These are phyloP conservation scores for Terana coerulea DNA, from an alignment of 768 basidiomycete genomes.

Conservation along the genomic window DNA sequence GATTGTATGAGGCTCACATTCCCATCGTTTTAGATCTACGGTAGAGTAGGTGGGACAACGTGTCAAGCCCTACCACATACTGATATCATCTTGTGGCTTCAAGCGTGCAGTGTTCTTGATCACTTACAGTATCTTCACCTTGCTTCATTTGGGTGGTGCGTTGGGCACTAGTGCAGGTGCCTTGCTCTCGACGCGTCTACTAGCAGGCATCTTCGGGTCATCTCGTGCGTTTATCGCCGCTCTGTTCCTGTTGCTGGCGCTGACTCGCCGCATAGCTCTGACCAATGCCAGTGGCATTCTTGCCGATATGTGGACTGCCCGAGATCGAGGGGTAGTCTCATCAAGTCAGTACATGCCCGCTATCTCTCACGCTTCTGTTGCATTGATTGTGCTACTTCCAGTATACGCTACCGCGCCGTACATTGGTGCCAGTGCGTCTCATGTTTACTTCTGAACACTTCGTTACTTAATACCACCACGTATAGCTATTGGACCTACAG, in stretches of 20 bases:
- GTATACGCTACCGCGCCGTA: conserved; percentile 60
- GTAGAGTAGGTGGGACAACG: conserved; percentile 47
- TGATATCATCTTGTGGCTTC: not conserved
- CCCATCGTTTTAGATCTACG: conserved; percentile 23
- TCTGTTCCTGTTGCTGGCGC: conserved; percentile 18
- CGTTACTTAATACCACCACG: not conserved
- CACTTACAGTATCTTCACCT: conserved; percentile 45
- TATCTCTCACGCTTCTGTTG: not conserved
- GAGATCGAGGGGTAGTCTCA: conserved; percentile 58
- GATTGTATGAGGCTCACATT: conserved; percentile 5
- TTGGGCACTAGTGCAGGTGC: conserved; percentile 45
- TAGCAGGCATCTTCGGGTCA: conserved; percentile 57
- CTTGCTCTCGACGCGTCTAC: conserved; percentile 47
- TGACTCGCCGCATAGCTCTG: conserved; percentile 35
- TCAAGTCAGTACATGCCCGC: conserved; percentile 1
- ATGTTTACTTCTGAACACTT: not conserved
- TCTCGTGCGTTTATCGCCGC: too few relatives aligned
- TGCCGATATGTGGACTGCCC: conserved; percentile 54
- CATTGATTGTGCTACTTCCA: too few relatives aligned
- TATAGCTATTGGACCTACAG: conserved; percentile 60
- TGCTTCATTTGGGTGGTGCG: conserved; percentile 53
- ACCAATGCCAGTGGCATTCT: conserved; percentile 60
- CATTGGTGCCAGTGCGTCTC: conserved; percentile 46
- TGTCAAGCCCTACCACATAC: too few relatives aligned
- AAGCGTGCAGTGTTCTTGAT: conserved; percentile 54